Conservation (phyloP, 176 grass and related monocot genomes). For the Microstegium vimineum region DNA sequence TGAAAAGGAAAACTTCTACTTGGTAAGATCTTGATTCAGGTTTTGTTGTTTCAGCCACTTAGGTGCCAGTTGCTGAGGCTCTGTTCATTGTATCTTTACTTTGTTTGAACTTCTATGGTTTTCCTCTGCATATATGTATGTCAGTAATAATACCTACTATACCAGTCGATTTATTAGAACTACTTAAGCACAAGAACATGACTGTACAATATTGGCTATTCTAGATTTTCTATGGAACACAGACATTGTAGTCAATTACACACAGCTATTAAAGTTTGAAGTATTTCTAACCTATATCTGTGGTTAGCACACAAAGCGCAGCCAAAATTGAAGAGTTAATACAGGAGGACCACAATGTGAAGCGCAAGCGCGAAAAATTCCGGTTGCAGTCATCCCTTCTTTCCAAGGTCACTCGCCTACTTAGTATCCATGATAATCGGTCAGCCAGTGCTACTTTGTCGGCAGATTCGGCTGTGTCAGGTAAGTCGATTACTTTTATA, state of each 20-base stretch:
- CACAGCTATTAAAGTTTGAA: background rate
- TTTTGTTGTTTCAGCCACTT: background rate
- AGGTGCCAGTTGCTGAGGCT: background rate
- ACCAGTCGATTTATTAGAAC: background rate
- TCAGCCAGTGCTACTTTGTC: conserved; percentile 45
- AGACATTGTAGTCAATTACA: background rate
- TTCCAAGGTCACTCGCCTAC: conserved; percentile 82
- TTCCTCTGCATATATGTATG: background rate
- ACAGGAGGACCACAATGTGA: conserved; percentile 80
- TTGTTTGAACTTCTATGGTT: background rate
- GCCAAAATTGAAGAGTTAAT: conserved; percentile 74
- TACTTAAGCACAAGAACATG: background rate
- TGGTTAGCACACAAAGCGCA: conserved; percentile 58
- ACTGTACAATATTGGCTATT: background rate
- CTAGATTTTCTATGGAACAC: background rate
- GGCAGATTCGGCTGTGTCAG: conserved; percentile 33
- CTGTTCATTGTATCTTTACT: background rate
- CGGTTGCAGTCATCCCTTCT: conserved; percentile 71
- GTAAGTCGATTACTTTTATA: conserved; percentile 24
- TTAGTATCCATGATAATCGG: conserved; percentile 64
- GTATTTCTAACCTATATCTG: background rate
- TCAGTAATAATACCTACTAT: background rate
- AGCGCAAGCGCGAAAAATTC: conserved; percentile 54
- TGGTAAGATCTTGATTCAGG: background rate
- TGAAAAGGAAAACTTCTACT: background rate